A percentile compares a stretch with the other conserved stretches of the same genome.
phyloP scores from a whole-genome alignment of 2,329 filamentous ascomycete species.

The Paraphoma sp. region DNA sequence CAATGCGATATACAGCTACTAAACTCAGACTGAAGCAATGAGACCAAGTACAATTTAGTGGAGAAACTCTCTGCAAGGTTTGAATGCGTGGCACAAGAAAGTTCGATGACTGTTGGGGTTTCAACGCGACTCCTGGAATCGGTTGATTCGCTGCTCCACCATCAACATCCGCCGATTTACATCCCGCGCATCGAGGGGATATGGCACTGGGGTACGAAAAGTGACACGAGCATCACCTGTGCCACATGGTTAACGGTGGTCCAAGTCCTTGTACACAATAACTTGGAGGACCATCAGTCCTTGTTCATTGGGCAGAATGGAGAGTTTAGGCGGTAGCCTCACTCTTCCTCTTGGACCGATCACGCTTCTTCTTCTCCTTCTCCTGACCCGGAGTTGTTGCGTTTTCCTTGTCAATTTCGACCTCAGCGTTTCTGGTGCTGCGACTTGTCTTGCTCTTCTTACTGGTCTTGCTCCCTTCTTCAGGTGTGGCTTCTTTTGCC shows the following conservation, averaged over 20 bases:
- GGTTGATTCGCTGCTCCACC: constrained; percentile 1
- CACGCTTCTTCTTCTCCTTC: constrained; percentile 40
- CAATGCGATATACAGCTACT: too few species aligned
- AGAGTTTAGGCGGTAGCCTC: constrained; percentile 31
- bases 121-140: neutral
- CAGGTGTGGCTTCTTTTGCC: constrained; percentile 33
- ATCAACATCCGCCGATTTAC: constrained; percentile 2
- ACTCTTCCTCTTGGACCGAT: constrained; percentile 44
- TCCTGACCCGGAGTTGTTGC: constrained; percentile 7
- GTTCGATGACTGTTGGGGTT: too few species aligned
- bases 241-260: constrained; percentile 1
- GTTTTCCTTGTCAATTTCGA: constrained; percentile 35
- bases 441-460: constrained; percentile 46
- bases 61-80: too few species aligned
- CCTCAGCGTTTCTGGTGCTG: constrained; percentile 41
- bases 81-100: too few species aligned
- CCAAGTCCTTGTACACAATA: constrained; percentile 1
- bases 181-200: constrained; percentile 4
- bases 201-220: constrained; percentile 5
- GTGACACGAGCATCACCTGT: constrained; percentile 6
- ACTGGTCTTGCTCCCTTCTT: constrained; percentile 36
- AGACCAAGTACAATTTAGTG: too few species aligned
- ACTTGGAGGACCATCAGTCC: neutral
- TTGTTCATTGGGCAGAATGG: neutral
- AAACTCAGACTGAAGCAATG: too few species aligned